Evolutionary conservation across 345 rosid genomes (phyloP).

Genomic region (Erucastrum elatum): DNA sequence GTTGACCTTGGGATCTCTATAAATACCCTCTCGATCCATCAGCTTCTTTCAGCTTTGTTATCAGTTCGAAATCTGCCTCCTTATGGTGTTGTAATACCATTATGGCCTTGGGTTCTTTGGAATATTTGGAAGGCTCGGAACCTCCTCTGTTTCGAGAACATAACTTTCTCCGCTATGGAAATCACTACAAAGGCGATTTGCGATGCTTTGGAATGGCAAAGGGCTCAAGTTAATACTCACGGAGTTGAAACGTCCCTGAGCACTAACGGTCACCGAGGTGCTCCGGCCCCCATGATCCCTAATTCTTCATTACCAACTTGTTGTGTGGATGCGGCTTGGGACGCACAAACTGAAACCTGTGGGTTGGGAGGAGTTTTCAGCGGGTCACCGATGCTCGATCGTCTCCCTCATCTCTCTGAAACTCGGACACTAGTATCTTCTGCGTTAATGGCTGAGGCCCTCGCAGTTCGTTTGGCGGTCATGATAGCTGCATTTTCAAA

Average conservation of each 20-base stretch:
- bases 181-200: too few relatives aligned
- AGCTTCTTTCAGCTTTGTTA: too few relatives aligned
- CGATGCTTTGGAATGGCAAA: background rate
- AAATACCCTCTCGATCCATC: too few relatives aligned
- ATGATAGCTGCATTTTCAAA: background rate
- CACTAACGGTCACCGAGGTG: too few relatives aligned
- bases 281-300: background rate
- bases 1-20: too few relatives aligned
- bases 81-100: background rate
- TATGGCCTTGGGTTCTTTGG: background rate
- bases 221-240: background rate
- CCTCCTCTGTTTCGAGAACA: background rate
- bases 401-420: background rate
- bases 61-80: background rate
- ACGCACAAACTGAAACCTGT: background rate
- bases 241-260: too few relatives aligned
- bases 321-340: background rate
- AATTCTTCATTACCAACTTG: background rate
- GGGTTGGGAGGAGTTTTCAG: background rate
- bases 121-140: background rate
- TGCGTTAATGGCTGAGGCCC: background rate
- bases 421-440: background rate
- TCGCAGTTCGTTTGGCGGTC: background rate
- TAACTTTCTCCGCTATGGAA: background rate
- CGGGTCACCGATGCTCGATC: background rate